Evolutionary conservation across 1,284 basidiomycete genomes (phyloP), one percentile per base, ranked within the genome.

Genomic region (Microbotryum lychnidis-dioicae): DNA sequence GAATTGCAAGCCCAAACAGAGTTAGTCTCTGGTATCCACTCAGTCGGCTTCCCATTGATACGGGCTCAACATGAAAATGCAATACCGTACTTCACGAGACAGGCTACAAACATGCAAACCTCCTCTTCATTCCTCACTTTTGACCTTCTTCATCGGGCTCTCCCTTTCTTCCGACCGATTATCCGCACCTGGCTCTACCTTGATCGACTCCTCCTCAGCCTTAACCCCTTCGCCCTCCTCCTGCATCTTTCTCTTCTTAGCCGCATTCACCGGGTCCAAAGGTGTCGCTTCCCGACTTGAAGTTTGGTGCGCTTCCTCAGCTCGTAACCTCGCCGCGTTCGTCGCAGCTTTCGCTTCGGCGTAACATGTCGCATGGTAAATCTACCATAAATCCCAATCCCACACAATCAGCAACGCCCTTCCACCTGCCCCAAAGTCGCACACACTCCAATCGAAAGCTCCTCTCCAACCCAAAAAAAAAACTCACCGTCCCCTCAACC

Each of bases 281-380:
- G 56, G 56, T 9, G 56, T 58, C 20, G 25, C 46, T 50, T 58
- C 56, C 3, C 56, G 50, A 29, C 56, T 57, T 9, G 31, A 47
- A 27, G n/a, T 46, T 16, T 37, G 42, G 44, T 21, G 44, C 57
- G 50, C 53, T n/a, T 21, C 53, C 8, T 58, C 57, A 10, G 33
- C 29, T 20, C 27, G 45, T 27, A 55, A n/a, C 21, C 51, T 42
- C 5, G 68, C 57, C 8, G 72, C 68, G 2, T 68, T 63, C 3
- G 65, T 68, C 18, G 67, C 58, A 3, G 71, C 67, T 49, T 73
- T 66, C 31, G 74, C 69, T 63, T 94, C 91, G 31, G 88, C 86
- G 75, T 88, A 85, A 76, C 91, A 94, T 4, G 90, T 93, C 50
- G 91, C 91, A 77, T 96, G 91, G 73, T 85, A 94, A 71, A 93